Conservation (phyloP, 2,329 filamentous ascomycete genomes). For the Neopestalotiopsis sp. region DNA sequence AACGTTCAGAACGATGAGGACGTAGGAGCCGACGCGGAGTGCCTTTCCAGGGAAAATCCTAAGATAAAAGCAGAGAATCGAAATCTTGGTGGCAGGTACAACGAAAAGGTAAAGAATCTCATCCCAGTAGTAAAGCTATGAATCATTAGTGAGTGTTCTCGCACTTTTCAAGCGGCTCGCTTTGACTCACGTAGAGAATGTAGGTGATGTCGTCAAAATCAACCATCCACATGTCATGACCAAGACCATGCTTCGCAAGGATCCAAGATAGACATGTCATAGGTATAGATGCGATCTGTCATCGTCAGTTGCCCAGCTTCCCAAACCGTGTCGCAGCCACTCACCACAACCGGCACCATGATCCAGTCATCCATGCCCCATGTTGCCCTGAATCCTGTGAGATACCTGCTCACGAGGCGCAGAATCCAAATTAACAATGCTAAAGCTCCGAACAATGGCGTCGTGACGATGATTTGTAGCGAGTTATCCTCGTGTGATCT, state of each 20-base stretch:
- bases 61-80: constrained; percentile 34
- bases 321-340: neutral
- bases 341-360: constrained; percentile 2
- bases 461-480: neutral
- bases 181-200: constrained; percentile 2
- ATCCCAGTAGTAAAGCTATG: constrained; percentile 11
- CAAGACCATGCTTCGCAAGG: constrained; percentile 8
- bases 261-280: neutral
- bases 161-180: neutral
- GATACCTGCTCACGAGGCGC: neutral
- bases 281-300: neutral
- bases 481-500: neutral
- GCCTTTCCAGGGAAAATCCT: constrained; percentile 26
- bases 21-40: constrained; percentile 16
- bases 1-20: constrained; percentile 26
- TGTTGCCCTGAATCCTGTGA: neutral
- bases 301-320: neutral
- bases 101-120: constrained; percentile 9
- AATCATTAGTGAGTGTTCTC: neutral
- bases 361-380: constrained; percentile 13
- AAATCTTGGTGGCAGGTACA: constrained; percentile 28
- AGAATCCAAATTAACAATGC: neutral
- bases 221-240: constrained; percentile 15
- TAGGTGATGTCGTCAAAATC: constrained; percentile 3
- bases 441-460: neutral